Conservation (phyloP, 2,329 filamentous ascomycete species). For the Emmonsiellopsis sp. region DNA sequence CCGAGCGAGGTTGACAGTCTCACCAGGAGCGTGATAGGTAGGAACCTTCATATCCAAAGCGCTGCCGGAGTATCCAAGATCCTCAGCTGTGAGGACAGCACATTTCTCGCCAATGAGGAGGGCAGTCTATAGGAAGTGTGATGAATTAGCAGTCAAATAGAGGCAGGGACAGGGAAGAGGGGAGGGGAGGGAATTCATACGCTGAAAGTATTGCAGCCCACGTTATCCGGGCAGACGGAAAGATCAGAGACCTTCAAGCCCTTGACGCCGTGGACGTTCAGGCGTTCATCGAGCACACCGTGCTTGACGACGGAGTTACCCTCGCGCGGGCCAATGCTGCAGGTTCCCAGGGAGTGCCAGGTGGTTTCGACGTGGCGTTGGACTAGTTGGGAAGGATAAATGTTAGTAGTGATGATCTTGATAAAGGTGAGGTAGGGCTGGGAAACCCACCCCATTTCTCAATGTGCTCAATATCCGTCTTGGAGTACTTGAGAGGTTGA, state of each 20-base stretch:
- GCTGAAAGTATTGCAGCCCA: slow-evolving; percentile 57
- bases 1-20: slow-evolving; percentile 23
- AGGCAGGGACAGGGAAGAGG: not conserved
- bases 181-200: slow-evolving; percentile 14
- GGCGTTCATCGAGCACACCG: slow-evolving; percentile 61
- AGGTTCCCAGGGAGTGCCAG: slow-evolving; percentile 61
- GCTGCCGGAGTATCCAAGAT: slow-evolving; percentile 62
- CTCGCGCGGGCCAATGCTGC: slow-evolving; percentile 66
- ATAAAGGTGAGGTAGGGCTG: slow-evolving; percentile 7
- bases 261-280: slow-evolving; percentile 70
- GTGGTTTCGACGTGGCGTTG: slow-evolving; percentile 68
- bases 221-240: slow-evolving; percentile 69
- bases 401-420: slow-evolving; percentile 1
- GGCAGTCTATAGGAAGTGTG: slow-evolving; percentile 45
- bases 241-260: slow-evolving; percentile 70
- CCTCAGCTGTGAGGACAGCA: slow-evolving; percentile 60
- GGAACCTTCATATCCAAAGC: slow-evolving; percentile 71
- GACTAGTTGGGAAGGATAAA: slow-evolving; percentile 37
- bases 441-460: slow-evolving; percentile 48
- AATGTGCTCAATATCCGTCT: slow-evolving; percentile 46
- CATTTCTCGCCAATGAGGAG: slow-evolving; percentile 69
- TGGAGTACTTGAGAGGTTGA: slow-evolving; percentile 58
- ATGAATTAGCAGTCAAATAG: slow-evolving; percentile 5
- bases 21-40: slow-evolving; percentile 47
- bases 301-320: slow-evolving; percentile 76